A percentile compares a stretch with the other conserved stretches of the same genome.
phyloP scores from a whole-genome alignment of 2,329 filamentous ascomycete genomes.

The Aspergillus persii region DNA sequence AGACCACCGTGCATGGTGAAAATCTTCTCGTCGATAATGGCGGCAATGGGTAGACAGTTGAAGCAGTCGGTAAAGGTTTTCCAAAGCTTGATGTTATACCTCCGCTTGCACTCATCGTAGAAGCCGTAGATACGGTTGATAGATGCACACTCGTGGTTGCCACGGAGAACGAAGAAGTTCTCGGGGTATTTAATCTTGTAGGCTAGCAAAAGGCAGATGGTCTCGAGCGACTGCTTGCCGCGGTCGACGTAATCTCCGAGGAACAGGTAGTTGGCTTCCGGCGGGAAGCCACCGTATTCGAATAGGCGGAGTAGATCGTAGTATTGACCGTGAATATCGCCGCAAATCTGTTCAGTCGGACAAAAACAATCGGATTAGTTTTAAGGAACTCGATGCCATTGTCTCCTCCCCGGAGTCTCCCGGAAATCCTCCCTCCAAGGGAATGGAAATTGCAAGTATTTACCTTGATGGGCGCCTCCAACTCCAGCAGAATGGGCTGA shows the following conservation, averaged over 20 bases:
- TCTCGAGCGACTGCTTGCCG: constrained; percentile 98
- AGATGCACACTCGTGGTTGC: constrained; percentile 98
- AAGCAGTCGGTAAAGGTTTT: constrained; percentile 99
- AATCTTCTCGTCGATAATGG: constrained; percentile 99
- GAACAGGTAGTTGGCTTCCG: constrained; percentile 99
- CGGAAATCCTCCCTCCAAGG: neutral
- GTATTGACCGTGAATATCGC: constrained; percentile 99
- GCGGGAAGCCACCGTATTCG: constrained; percentile 97
- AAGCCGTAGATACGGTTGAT: constrained; percentile 99
- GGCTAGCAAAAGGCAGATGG: constrained; percentile 90
- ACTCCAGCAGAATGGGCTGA: constrained; percentile 93
- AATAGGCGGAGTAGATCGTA: constrained; percentile 96
- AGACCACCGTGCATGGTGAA: constrained; percentile 99
- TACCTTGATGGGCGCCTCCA: constrained; percentile 99
- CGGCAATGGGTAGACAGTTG: constrained; percentile 96
- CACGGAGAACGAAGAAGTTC: constrained; percentile 98
- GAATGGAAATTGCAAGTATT: neutral
- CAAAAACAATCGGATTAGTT: constrained; percentile 14
- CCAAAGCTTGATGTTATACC: constrained; percentile 99
- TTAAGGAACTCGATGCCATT: neutral
- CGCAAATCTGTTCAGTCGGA: constrained; percentile 83
- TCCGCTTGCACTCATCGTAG: constrained; percentile 99
- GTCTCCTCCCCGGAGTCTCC: neutral
- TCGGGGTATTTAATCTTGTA: constrained; percentile 99
- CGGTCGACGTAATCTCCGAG: constrained; percentile 98